Percentiles rank a stretch among this genome's conserved stretches.
These are phyloP conservation scores for Ophiocytium majus DNA, from an alignment of 352 stramenopile genomes.

Conservation along the genomic window DNA sequence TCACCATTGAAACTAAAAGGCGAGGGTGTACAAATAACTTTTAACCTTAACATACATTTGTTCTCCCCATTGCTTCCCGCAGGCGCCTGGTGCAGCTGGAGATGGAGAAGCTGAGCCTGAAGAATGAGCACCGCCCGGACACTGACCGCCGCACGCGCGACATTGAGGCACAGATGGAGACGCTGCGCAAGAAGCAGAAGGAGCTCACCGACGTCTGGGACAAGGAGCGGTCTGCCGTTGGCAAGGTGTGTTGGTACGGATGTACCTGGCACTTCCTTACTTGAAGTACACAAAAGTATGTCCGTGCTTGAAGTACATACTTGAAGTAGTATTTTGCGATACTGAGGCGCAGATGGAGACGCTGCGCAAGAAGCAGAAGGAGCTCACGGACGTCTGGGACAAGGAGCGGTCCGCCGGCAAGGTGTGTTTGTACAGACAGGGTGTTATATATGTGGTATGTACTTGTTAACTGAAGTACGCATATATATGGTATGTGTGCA, in stretches of 20 bases:
- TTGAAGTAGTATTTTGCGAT: too few species aligned
- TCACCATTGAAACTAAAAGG: too few species aligned
- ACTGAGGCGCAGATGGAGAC: constrained; percentile 72
- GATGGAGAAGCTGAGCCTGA: constrained; percentile 77
- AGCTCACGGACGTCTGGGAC: constrained; percentile 80
- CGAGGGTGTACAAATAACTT: too few species aligned
- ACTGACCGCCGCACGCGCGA: constrained; percentile 63
- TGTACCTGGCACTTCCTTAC: too few species aligned
- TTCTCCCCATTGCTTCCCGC: background rate
- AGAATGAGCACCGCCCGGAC: constrained; percentile 58
- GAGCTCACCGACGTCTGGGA: constrained; percentile 80
- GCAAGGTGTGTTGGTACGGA: constrained; percentile 56
- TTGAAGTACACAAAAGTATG: too few species aligned
- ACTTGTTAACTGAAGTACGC: too few species aligned
- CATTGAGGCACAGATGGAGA: constrained; percentile 70
- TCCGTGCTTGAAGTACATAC: too few species aligned
- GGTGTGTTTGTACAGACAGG: too few species aligned
- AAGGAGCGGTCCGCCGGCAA: constrained; percentile 68
- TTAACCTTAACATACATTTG: background rate
- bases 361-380: constrained; percentile 78
- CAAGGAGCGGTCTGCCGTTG: constrained; percentile 72
- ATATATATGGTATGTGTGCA: too few species aligned
- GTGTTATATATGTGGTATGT: too few species aligned
- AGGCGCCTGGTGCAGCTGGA: constrained; percentile 79
- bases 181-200: constrained; percentile 80